phyloP scores from a whole-genome alignment of 768 basidiomycete species.

The Phaeotremella skinneri region DNA sequence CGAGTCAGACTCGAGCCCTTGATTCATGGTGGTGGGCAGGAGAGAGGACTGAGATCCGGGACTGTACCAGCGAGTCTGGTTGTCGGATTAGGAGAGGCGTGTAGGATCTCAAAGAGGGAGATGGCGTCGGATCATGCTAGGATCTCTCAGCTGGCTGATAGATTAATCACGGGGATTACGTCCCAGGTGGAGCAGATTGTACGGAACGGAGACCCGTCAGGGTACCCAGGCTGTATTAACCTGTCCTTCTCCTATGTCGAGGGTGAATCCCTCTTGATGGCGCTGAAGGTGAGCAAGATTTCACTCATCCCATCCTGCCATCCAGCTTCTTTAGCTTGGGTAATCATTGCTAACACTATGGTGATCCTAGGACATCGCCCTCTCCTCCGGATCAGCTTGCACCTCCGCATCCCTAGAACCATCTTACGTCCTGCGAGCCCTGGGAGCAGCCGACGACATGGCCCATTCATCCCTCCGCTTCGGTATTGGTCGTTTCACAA shows the following conservation, averaged over 20 bases:
- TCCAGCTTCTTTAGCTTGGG: not conserved
- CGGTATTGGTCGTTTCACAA: conserved; percentile 96
- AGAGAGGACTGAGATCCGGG: conserved; percentile 91
- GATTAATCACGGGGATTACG: conserved; percentile 76
- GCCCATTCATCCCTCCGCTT: conserved; percentile 97
- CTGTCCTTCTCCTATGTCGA: conserved; percentile 95
- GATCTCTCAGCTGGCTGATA: conserved; percentile 70
- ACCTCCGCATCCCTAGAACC: conserved; percentile 98
- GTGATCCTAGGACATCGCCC: conserved; percentile 73
- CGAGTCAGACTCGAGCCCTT: conserved; percentile 93
- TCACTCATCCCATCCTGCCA: not conserved
- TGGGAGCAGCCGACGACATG: conserved; percentile 99
- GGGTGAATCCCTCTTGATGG: conserved; percentile 96
- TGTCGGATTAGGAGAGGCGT: conserved; percentile 92
- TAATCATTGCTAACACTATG: conserved; percentile 6
- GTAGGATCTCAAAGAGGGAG: conserved; percentile 83
- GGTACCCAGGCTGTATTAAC: conserved; percentile 95
- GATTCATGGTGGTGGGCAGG: conserved; percentile 93
- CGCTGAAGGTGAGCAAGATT: conserved; percentile 68
- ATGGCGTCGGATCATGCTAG: conserved; percentile 84
- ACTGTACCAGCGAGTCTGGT: conserved; percentile 83
- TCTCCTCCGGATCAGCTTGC: conserved; percentile 97
- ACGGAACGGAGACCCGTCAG: conserved; percentile 85
- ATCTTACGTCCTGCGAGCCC: conserved; percentile 92
- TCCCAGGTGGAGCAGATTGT: conserved; percentile 83